phyloP scores from a whole-genome alignment of 179 eudicot species.

The Beta lomatogona region DNA sequence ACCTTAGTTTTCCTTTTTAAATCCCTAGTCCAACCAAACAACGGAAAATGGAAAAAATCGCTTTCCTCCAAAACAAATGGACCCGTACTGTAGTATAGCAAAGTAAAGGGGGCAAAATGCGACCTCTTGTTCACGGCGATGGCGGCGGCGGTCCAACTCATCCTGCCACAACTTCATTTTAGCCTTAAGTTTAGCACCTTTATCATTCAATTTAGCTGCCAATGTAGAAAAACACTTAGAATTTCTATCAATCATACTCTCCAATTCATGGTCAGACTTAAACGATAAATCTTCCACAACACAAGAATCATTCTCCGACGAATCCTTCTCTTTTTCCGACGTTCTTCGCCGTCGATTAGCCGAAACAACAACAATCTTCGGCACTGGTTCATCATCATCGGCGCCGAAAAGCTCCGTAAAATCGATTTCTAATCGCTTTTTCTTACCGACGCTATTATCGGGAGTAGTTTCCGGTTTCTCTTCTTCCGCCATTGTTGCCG shows the following conservation, averaged over 20 bases:
- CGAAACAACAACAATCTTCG: conserved; percentile 25
- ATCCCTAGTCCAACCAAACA: not conserved
- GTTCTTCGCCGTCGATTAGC: conserved; percentile 15
- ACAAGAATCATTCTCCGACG: not conserved
- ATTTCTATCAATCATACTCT: conserved; percentile 5
- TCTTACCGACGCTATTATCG: conserved; percentile 10
- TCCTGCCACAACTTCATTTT: conserved; percentile 20
- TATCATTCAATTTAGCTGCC: conserved; percentile 33
- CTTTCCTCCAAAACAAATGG: too few relatives aligned
- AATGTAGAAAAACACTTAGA: not conserved
- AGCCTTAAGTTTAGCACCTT: conserved; percentile 42
- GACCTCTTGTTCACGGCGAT: conserved; percentile 35
- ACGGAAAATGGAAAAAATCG: too few relatives aligned
- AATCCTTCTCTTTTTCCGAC: conserved; percentile 11
- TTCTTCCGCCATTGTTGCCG: conserved; percentile 16
- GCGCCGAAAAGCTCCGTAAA: conserved; percentile 18
- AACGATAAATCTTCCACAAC: conserved; percentile 2
- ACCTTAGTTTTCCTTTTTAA: not conserved
- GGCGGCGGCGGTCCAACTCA: conserved; percentile 38
- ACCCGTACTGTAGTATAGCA: too few relatives aligned
- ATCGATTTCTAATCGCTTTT: conserved; percentile 20
- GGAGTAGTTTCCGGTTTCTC: not conserved
- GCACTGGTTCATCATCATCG: conserved; percentile 20
- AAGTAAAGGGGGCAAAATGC: not conserved
- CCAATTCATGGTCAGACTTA: conserved; percentile 17